Conservation (phyloP, 1,139 yeast species). For the Saccharomycopsis hybrid region DNA sequence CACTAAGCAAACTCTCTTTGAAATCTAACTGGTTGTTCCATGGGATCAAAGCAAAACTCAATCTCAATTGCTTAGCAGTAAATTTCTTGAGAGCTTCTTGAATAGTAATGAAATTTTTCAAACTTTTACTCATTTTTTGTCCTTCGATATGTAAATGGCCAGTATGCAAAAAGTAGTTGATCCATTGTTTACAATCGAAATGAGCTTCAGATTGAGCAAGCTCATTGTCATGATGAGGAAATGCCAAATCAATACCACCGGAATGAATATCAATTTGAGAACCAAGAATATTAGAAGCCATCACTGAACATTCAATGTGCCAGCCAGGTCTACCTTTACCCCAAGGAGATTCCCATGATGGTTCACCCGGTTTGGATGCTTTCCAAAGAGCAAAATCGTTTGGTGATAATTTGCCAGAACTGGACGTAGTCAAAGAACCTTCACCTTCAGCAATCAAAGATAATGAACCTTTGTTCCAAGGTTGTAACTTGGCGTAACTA, state of each 20-base stretch:
- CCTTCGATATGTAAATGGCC: conserved; percentile 98
- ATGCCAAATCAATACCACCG: conserved; percentile 95
- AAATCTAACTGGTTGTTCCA: conserved; percentile 95
- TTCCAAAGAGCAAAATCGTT: conserved; percentile 98
- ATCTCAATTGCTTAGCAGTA: conserved; percentile 74
- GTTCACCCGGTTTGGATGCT: conserved; percentile 95
- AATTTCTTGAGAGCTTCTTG: conserved; percentile 75
- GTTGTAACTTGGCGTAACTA: conserved; percentile 91
- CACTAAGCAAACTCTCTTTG: conserved; percentile 70
- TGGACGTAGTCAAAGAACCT: conserved; percentile 57
- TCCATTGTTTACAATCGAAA: conserved; percentile 89
- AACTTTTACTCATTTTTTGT: conserved; percentile 92
- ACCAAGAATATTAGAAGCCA: conserved; percentile 92
- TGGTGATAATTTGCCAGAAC: conserved; percentile 56
- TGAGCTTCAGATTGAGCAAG: conserved; percentile 95
- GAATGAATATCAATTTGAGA: conserved; percentile 86
- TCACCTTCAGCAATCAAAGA: conserved; percentile 92
- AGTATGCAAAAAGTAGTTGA: conserved; percentile 90
- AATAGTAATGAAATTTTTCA: conserved; percentile 91
- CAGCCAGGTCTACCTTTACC: conserved; percentile 98
- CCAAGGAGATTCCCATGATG: conserved; percentile 94
- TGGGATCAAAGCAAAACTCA: conserved; percentile 82
- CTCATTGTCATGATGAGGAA: conserved; percentile 99
- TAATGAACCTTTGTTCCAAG: conserved; percentile 92
- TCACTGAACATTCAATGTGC: conserved; percentile 99